phyloP scores from a whole-genome alignment of 345 rosid species.

The Camelina hispida region DNA sequence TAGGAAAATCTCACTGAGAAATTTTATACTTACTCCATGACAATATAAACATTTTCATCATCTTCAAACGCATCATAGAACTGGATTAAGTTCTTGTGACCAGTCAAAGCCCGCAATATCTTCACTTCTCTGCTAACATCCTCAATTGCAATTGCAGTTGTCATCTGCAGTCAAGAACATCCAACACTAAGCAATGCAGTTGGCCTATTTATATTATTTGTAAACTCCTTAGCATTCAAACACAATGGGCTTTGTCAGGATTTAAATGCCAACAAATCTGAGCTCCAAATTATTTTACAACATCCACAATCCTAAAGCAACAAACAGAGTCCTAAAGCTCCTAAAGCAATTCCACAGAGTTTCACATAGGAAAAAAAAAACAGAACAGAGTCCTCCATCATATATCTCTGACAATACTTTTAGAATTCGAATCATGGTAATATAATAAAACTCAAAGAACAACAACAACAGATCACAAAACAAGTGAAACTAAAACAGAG shows the following conservation, averaged over 20 bases:
- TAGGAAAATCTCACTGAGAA: slow-evolving; percentile 2
- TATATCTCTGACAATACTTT: not conserved
- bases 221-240: slow-evolving; percentile 15
- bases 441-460: no score
- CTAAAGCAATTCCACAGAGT: not conserved
- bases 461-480: not conserved
- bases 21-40: slow-evolving; percentile 77
- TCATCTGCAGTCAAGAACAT: slow-evolving; percentile 64
- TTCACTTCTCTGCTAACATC: slow-evolving; percentile 94
- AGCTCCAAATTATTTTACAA: not conserved
- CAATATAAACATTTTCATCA: slow-evolving; percentile 75
- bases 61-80: slow-evolving; percentile 87
- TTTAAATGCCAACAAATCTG: not conserved
- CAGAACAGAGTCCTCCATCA: slow-evolving; percentile 25
- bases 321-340: no score
- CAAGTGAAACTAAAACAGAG: not conserved
- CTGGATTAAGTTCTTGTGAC: slow-evolving; percentile 75
- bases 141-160: slow-evolving; percentile 84
- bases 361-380: not conserved
- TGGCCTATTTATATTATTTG: not conserved
- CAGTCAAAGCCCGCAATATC: slow-evolving; percentile 76
- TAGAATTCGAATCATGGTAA: slow-evolving; percentile 6
- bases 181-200: slow-evolving; percentile 19
- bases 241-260: not conserved
- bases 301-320: not conserved